These are phyloP conservation scores for Penstemon eatonii DNA, from an alignment of 257 asterid species.

Conservation along the genomic window DNA sequence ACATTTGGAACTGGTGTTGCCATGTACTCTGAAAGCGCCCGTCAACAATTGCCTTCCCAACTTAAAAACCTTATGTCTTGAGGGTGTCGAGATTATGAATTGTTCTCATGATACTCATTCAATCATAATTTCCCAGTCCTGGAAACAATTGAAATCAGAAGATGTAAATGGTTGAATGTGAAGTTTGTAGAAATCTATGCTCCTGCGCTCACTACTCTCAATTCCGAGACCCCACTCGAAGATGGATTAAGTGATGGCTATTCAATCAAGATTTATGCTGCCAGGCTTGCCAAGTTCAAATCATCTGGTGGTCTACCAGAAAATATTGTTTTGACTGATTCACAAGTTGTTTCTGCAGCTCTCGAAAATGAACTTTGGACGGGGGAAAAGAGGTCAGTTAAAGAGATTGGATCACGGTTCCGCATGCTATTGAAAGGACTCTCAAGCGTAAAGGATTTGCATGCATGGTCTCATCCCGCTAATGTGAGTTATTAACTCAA, in stretches of 20 bases:
- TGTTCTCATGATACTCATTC: not conserved
- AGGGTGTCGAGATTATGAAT: not conserved
- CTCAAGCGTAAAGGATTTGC: not conserved
- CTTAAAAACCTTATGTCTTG: not conserved
- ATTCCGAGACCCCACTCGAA: not conserved
- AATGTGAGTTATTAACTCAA: no score
- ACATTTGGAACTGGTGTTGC: not conserved
- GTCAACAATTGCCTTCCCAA: not conserved
- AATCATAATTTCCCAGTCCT: not conserved
- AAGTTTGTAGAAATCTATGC: constrained; percentile 1
- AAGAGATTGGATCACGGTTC: not conserved
- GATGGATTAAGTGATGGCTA: not conserved
- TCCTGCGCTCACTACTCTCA: not conserved
- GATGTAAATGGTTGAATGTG: constrained; percentile 1
- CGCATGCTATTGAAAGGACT: not conserved
- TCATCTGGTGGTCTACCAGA: not conserved
- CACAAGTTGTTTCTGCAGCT: not conserved
- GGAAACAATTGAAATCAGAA: not conserved
- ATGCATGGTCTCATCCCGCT: no score
- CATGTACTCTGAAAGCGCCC: not conserved
- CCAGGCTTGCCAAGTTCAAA: not conserved
- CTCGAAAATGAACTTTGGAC: not conserved
- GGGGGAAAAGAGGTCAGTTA: not conserved
- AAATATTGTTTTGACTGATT: not conserved
- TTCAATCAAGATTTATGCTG: not conserved